A percentile compares a stretch with the other conserved stretches of the same genome.
Evolutionary conservation across 768 basidiomycete genomes (phyloP).

Genomic region (Naganishia antarctica): DNA sequence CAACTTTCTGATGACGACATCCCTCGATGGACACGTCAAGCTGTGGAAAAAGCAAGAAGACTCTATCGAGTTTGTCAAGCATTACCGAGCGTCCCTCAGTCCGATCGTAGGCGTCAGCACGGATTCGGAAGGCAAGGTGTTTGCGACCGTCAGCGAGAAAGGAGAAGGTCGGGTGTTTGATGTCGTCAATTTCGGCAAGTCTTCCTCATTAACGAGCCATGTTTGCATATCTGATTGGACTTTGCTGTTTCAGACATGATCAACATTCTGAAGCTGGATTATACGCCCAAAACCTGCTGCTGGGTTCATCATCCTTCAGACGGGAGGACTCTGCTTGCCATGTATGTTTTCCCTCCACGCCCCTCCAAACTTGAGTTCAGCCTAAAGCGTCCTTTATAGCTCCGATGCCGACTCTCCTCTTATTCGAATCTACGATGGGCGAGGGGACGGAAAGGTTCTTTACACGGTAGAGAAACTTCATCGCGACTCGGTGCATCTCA

Average conservation of each 20-base stretch:
- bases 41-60: slow-evolving; percentile 98
- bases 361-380: slow-evolving; percentile 1
- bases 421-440: slow-evolving; percentile 86
- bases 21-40: slow-evolving; percentile 89
- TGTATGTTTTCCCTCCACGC: slow-evolving; percentile 56
- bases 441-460: slow-evolving; percentile 74
- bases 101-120: slow-evolving; percentile 74
- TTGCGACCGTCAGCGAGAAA: slow-evolving; percentile 87
- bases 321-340: slow-evolving; percentile 77
- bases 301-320: slow-evolving; percentile 91
- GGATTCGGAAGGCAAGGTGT: slow-evolving; percentile 84
- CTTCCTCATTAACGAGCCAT: neutral
- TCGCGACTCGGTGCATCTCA: slow-evolving; percentile 80
- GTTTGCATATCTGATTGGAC: neutral
- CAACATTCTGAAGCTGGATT: slow-evolving; percentile 88
- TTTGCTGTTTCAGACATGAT: slow-evolving; percentile 74
- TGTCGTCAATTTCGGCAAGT: slow-evolving; percentile 91
- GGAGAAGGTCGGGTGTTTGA: slow-evolving; percentile 93
- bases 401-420: slow-evolving; percentile 69
- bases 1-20: slow-evolving; percentile 88
- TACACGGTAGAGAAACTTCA: slow-evolving; percentile 74
- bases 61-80: slow-evolving; percentile 97
- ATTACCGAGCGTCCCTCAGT: slow-evolving; percentile 84
- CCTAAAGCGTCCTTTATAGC: slow-evolving; percentile 50
- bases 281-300: slow-evolving; percentile 78